Evolutionary conservation across 2,329 filamentous ascomycete genomes (phyloP), one percentile per base, ranked within the genome.

Genomic region (Cryphonectria naterciae): DNA sequence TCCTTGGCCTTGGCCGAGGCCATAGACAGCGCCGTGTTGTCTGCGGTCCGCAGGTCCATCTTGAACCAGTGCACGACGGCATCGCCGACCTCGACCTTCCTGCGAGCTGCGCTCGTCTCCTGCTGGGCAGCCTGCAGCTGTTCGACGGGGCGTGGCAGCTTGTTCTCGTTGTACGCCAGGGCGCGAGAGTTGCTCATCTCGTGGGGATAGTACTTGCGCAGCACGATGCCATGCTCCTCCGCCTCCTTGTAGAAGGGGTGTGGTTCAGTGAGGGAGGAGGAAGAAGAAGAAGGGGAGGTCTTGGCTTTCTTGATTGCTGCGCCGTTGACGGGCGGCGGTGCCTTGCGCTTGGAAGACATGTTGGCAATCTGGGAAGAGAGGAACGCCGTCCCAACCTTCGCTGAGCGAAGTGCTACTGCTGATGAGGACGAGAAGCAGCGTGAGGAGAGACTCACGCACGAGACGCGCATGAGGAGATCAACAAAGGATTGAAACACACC

Each of bases 61-160:
- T 96, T 97, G 84, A 95, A 97, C 94, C 94, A 97, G 80, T 97
- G 93, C 0, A 97, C 88, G 0, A 97, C 91, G 0, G 90, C 88
- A 37, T 88, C 83, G 41, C 87, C 87, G 0, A 85, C 82, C 1
- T 81, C 73, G 17, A 92, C 85, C 1, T 82, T 79, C 39, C 84
- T 82, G 11, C 92, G 86, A 49, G 81, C 78, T 0, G 80, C 75
- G 2, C 84, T 80, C 0, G 93, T 96, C 1, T 90, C 87, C 35
- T 84, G 78, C 6, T 94, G 83, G 0, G 90, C 89, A 0, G 83
- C 79, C 7, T 89, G 79, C 2, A 97, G 85, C 0, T 87, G 80
- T 75, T 94, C 89, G 28, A 97, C 92, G 0, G 94, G 95, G 0
- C 92, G 89, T 4, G 90, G 86, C 4, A 97, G 83, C 64, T 88